Base-by-base conservation (phyloP, 2,329 filamentous ascomycete genomes). In the Neonectria faginata region DNA sequence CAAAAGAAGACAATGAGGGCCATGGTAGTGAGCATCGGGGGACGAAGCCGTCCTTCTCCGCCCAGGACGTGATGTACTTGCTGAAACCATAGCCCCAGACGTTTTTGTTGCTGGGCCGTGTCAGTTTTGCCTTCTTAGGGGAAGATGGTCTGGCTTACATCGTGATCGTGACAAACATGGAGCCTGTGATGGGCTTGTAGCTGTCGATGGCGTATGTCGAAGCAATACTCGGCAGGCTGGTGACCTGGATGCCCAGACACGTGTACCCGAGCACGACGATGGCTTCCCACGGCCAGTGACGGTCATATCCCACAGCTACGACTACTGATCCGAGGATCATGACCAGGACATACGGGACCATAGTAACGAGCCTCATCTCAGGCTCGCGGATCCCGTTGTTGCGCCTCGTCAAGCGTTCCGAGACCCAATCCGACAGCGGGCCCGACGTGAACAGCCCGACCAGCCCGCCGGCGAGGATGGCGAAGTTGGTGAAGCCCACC, bases 151-250 rank as follows among this genome's bases (percentile, higher is more conserved):
- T 29, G 7, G 27, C 27, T 29, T 45, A 52, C 56, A 64, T 60
- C 2, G 61, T 64, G 12, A 64, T 64, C 8, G 61, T 60, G 3
- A 60, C 61, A 55, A 64, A 64, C 56, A 64, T 60, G 5, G 61
- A 55, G 1, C 61, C 61, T 2, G 56, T 64, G 27, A 64, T 64
- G 1, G 56, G 61, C 16, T 64, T 64, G 51, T 64, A 64, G 18
- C 56, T 64, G 31, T 64, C 61, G 33, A 64, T 64, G n/a, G 61
- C 61, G 10, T 64, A 64, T 14, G 61, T 64, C 3, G 61, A 64
- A 5, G 56, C 61, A 44, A 64, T 64, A 22, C 61, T 64, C 2
- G 56, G 56, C 5, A 64, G 31, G 18, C 55, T 22, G 3, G 22
- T 22, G 3, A 22, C 22, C 22, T 22, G 22, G 22, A 22, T 22